Conservation (phyloP, 176 grass and related monocot species). For the Oryza meyeriana region DNA sequence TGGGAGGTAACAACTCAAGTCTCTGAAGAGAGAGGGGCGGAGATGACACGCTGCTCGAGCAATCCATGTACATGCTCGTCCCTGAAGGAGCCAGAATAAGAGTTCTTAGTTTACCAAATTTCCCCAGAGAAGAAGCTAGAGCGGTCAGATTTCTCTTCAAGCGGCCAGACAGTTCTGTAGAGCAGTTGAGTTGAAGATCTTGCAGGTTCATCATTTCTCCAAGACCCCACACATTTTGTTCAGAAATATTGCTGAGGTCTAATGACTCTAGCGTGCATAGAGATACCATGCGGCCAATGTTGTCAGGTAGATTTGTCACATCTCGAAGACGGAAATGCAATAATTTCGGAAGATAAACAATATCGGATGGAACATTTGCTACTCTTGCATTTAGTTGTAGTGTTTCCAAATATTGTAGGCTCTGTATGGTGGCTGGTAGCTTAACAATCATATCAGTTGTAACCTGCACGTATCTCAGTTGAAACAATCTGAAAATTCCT, state of each 20-base stretch:
- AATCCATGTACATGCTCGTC: background rate
- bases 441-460: background rate
- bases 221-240: background rate
- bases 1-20: conserved; percentile 11
- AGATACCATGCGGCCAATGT: background rate
- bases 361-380: background rate
- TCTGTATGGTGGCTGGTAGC: background rate
- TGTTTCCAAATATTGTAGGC: background rate
- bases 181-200: background rate
- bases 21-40: background rate
- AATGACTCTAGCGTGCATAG: background rate
- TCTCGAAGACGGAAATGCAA: background rate
- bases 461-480: too few species aligned
- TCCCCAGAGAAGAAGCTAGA: background rate
- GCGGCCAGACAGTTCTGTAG: background rate
- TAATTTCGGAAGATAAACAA: background rate
- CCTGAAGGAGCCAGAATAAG: background rate
- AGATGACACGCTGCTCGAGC: background rate
- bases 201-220: background rate
- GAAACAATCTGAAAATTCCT: too few species aligned
- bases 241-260: background rate
- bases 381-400: background rate
- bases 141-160: background rate
- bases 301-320: background rate
- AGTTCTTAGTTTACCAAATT: conserved; percentile 4